Base-by-base conservation (phyloP, 768 basidiomycete species). In the Leccinellum rugosiceps region DNA sequence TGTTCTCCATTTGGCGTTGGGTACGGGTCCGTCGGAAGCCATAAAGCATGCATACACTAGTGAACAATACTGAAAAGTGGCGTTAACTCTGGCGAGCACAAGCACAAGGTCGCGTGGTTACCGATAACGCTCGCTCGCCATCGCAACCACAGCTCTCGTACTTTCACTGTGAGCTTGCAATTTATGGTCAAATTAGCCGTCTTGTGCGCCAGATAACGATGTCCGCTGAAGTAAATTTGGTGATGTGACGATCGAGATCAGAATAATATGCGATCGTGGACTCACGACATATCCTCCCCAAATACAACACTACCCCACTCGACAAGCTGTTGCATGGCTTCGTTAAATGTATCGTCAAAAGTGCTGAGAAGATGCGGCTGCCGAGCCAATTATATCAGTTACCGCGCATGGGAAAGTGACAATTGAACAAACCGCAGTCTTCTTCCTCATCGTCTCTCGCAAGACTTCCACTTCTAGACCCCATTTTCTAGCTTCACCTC, bases 401-500 rank as follows among this genome's bases (percentile, higher is more conserved):
- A 58, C 50, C 55, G 56, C 45, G 15, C 46, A 53, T 57, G 52
- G 21, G 60, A 53, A 43, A 34, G 50, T 17, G 45, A 58, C 54
- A 59, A 15, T 38, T 34, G 50, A 35, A 75, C 81, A 67, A 60
- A 86, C 86, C 55, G 80, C 73, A 1, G 81, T 80, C 70, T 80
- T 85, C 66, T 75, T 72, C 66, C 77, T 84, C 80, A 88, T 80
- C 31, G 66, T 71, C 26, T 85, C 80, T 56, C 80, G 78, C 61
- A 94, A 70, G 13, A 71, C 74, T 46, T 79, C 78, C n/a, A 88
- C 67, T 55, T 85, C 81, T 26, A 86, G 61, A 48, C 92, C 92
- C 87, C 88, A 93, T 65, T 77, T 82, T 68, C 79, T 80, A n/a
- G 89, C 91, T 63, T 90, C 86, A 58, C 84, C 83, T 11, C 83